phyloP scores from a whole-genome alignment of 1,139 yeast species.

The Saccharomyces hybrid region DNA sequence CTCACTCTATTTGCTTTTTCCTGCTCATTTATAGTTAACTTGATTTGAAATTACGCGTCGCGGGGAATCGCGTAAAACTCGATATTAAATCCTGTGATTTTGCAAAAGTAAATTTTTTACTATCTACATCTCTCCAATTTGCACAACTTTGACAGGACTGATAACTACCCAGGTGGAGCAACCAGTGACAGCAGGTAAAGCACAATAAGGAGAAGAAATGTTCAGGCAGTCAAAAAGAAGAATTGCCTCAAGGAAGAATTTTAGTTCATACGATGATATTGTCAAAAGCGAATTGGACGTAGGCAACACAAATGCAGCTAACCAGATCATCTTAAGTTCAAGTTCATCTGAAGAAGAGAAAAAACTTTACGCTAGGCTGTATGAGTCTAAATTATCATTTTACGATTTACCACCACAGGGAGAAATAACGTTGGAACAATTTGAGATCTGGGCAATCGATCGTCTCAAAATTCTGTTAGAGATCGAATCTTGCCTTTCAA shows the following conservation, averaged over 20 bases:
- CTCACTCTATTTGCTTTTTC: neutral
- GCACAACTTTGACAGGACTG: neutral
- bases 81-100: neutral
- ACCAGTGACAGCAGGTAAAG: neutral
- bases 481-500: slow-evolving; percentile 64
- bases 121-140: neutral
- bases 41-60: neutral
- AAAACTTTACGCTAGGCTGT: slow-evolving; percentile 25
- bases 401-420: slow-evolving; percentile 69
- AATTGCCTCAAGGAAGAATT: slow-evolving; percentile 66
- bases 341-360: slow-evolving; percentile 23
- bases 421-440: slow-evolving; percentile 84
- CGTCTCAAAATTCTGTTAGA: slow-evolving; percentile 76
- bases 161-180: neutral
- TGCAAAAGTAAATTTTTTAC: neutral
- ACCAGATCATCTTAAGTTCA: slow-evolving; percentile 12
- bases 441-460: slow-evolving; percentile 94
- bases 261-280: slow-evolving; percentile 34
- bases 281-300: slow-evolving; percentile 6
- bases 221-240: slow-evolving; percentile 70
- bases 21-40: neutral
- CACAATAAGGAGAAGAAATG: slow-evolving; percentile 35
- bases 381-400: slow-evolving; percentile 35
- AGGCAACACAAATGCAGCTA: slow-evolving; percentile 2
- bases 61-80: neutral